These are phyloP conservation scores for Carex kokanica DNA, from an alignment of 176 grass and related monocot genomes.

Conservation along the genomic window DNA sequence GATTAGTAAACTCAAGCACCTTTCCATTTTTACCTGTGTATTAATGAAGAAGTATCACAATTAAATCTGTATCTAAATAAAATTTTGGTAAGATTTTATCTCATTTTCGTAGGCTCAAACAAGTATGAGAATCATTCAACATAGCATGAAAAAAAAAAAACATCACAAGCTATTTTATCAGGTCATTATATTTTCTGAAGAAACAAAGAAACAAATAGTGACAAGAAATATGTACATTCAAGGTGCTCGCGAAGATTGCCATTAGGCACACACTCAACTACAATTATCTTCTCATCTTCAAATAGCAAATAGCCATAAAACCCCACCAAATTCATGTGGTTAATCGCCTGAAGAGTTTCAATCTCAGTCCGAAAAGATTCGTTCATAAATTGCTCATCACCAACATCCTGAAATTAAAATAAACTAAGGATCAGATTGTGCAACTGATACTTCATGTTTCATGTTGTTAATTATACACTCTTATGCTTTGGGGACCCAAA, in stretches of 20 bases:
- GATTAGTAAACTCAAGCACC: conserved; percentile 42
- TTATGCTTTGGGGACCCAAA: neutral
- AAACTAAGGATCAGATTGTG: neutral
- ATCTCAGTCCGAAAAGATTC: conserved; percentile 85
- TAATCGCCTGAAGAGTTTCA: conserved; percentile 64
- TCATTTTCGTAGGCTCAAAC: neutral
- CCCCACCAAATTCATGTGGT: conserved; percentile 84
- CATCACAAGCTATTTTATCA: neutral
- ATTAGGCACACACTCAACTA: conserved; percentile 78
- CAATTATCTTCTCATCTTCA: conserved; percentile 80
- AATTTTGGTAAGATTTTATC: neutral
- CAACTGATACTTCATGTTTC: neutral
- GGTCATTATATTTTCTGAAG: no score
- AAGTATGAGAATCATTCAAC: neutral
- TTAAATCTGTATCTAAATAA: neutral
- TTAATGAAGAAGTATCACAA: neutral
- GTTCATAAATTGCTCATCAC: conserved; percentile 40
- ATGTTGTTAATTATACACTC: neutral
- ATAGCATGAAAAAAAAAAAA: neutral
- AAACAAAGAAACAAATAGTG: neutral
- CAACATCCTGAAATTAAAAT: conserved; percentile 41
- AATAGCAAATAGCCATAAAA: conserved; percentile 74
- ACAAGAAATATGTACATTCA: conserved; percentile 48
- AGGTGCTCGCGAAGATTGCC: conserved; percentile 89
- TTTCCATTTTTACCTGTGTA: conserved; percentile 61